Base-by-base conservation (phyloP, 495 filamentous ascomycete genomes). In the Penicillium alfredii region DNA sequence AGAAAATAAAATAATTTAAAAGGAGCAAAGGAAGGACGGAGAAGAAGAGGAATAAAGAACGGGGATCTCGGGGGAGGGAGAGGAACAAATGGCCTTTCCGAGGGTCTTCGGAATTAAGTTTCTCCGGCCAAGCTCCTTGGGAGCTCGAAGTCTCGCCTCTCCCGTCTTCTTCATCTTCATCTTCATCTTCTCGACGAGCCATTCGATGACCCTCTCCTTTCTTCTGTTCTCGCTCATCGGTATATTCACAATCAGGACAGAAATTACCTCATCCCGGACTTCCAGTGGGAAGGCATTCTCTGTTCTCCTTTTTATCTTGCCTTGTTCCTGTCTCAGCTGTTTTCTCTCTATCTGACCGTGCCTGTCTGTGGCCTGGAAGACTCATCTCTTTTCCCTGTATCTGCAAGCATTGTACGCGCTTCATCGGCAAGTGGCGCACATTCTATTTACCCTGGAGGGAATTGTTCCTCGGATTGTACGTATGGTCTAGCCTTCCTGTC, bases 381-480 rank as follows among this genome's bases (percentile, higher is more conserved):
- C n/a, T n/a, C n/a, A n/a, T n/a, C n/a, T n/a, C n/a, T n/a, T n/a
- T n/a, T n/a, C n/a, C n/a, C n/a, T n/a, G n/a, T n/a, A n/a, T n/a
- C n/a, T n/a, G n/a, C n/a, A n/a, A n/a, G n/a, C n/a, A n/a, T n/a
- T n/a, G n/a, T 56, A 53, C 52, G 42, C 40, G 52, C 45, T 34
- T 43, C 27, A 20, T 20, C 38, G 16, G 23, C 42, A n/a, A n/a
- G n/a, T 41, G 25, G 41, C 40, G 44, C 48, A 39, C 32, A 40
- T 43, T 50, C 53, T 58, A 44, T 57, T 55, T 24, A 33, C 40
- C 33, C 36, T 49, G 45, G 39, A 44, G 47, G 57, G 31, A 28
- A 30, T 30, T 55, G 43, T 35, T 51, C 49, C 60, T 59, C 55
- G 53, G 53, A 66, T 63, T 71, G 66, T 71, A 71, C 65, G 66